Evolutionary conservation across 768 basidiomycete species (phyloP).

Genomic region (Lactarius trivialis): DNA sequence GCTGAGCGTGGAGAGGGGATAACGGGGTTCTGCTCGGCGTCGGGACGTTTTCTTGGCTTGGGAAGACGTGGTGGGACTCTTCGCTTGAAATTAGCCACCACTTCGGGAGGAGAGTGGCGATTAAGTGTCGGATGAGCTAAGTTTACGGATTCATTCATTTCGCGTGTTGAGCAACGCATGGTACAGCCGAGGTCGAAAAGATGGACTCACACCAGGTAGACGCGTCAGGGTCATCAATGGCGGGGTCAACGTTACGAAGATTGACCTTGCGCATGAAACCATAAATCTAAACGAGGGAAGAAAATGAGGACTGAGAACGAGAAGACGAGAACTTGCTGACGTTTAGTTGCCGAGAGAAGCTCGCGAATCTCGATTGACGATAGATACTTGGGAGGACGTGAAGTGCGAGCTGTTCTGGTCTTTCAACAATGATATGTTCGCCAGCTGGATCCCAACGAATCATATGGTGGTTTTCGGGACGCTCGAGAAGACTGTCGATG

Average conservation of each 20-base stretch:
- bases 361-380: conserved; percentile 93
- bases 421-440: conserved; percentile 92
- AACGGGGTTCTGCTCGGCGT: conserved; percentile 58
- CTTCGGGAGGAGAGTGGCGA: conserved; percentile 82
- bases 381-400: conserved; percentile 93
- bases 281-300: conserved; percentile 63
- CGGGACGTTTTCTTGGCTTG: conserved; percentile 71
- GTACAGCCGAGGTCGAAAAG: conserved; percentile 9
- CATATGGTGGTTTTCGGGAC: conserved; percentile 92
- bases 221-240: conserved; percentile 92
- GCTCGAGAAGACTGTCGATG: conserved; percentile 66
- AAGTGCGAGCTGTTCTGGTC: conserved; percentile 87
- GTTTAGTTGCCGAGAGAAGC: conserved; percentile 96
- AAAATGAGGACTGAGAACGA: conserved; percentile 24
- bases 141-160: conserved; percentile 14
- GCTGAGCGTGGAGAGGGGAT: conserved; percentile 76
- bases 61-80: conserved; percentile 90
- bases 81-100: conserved; percentile 91
- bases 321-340: conserved; percentile 35
- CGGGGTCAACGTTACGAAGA: conserved; percentile 89
- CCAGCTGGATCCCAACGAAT: conserved; percentile 94
- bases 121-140: conserved; percentile 88
- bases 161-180: conserved; percentile 10
- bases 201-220: conserved; percentile 87
- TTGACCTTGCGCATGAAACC: conserved; percentile 99